Evolutionary conservation across 305 asterid genomes (phyloP).

Genomic region (Fraxinus albicans): DNA sequence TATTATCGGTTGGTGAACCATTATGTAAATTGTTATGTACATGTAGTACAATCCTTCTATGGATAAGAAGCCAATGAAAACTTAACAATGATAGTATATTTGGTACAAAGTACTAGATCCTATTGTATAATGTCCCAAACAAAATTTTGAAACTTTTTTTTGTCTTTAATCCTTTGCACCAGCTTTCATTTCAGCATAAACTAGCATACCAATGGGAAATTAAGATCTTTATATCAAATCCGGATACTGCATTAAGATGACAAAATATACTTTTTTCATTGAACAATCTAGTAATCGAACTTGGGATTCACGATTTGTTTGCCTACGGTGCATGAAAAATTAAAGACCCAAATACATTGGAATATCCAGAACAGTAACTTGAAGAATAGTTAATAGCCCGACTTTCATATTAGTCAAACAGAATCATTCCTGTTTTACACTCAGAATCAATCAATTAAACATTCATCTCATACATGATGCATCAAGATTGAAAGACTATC

Average conservation of each 20-base stretch:
- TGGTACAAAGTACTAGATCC: not conserved
- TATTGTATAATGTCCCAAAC: not conserved
- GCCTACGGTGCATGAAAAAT: not conserved
- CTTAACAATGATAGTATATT: not conserved
- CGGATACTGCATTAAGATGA: not conserved
- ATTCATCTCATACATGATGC: constrained; percentile 1
- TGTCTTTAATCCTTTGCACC: not conserved
- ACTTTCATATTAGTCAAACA: not conserved
- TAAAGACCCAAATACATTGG: not conserved
- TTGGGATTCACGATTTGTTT: not conserved
- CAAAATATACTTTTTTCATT: not conserved
- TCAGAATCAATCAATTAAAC: not conserved
- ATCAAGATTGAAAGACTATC: not conserved
- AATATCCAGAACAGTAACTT: not conserved
- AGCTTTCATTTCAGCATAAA: not conserved
- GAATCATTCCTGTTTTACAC: not conserved
- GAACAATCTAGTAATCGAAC: not conserved
- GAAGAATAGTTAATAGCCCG: not conserved
- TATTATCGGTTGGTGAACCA: not conserved
- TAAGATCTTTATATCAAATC: not conserved
- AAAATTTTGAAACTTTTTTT: not conserved
- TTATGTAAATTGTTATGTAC: not conserved
- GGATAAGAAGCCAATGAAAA: not conserved
- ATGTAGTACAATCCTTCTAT: not conserved
- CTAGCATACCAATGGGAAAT: not conserved